phyloP scores from a whole-genome alignment of 2,329 filamentous ascomycete species.

The Scopulariopsis brevicaulis region DNA sequence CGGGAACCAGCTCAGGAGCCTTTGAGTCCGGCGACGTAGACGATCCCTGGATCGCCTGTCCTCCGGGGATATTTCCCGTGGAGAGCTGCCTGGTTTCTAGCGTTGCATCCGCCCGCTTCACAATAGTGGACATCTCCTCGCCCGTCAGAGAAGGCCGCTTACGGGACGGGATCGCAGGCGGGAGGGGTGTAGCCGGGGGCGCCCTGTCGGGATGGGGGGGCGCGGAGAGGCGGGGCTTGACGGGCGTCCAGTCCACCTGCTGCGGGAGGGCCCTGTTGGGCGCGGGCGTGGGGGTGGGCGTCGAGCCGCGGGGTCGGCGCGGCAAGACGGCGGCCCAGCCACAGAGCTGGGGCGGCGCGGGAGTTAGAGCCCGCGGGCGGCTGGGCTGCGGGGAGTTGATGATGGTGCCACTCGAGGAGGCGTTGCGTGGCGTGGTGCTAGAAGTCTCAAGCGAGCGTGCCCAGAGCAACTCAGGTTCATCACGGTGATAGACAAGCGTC shows the following conservation, averaged over 20 bases:
- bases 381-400: background rate
- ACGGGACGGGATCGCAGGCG: background rate
- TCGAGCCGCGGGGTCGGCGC: no score
- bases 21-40: background rate
- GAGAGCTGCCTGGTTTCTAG: background rate
- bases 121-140: background rate
- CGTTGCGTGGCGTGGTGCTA: background rate
- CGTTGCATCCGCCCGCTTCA: background rate
- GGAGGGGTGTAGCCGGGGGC: background rate
- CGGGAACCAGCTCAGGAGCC: background rate
- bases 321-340: no score
- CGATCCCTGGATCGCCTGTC: background rate
- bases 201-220: background rate
- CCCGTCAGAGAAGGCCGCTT: background rate
- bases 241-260: background rate
- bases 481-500: no score
- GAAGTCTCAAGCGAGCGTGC: background rate
- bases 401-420: background rate
- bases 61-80: background rate
- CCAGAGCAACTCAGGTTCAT: no score
- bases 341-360: no score
- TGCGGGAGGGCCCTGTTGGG: background rate
- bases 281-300: background rate
- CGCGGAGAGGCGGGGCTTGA: background rate
- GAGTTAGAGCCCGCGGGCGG: no score